Conservation (phyloP, 2,329 filamentous ascomycete genomes). For the Botrytis porri region DNA sequence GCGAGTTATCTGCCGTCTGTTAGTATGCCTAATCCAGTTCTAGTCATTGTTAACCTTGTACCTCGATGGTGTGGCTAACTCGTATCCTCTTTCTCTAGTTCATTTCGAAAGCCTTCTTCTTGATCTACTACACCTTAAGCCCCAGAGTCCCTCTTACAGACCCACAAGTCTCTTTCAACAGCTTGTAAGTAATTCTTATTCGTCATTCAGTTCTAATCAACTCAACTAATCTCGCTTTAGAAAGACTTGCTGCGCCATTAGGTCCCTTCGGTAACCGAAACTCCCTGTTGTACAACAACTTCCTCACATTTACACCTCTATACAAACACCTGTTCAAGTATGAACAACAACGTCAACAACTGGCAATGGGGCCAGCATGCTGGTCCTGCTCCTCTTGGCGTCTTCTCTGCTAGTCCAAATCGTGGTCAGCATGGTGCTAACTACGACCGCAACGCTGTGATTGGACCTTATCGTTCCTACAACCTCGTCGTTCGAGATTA, state of each 20-base stretch:
- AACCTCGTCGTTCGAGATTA: not conserved
- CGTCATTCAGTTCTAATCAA: not conserved
- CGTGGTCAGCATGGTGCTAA: not conserved
- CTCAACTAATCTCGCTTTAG: not conserved
- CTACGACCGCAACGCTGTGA: not conserved
- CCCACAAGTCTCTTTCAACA: not conserved
- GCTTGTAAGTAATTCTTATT: not conserved
- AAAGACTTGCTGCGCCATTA: too few relatives aligned
- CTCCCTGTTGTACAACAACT: not conserved
- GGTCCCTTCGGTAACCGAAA: not conserved
- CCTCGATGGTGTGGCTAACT: not conserved
- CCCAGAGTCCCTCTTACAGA: not conserved
- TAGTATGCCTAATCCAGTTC: not conserved
- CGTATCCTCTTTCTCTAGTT: not conserved
- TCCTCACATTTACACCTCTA: not conserved
- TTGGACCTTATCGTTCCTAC: not conserved
- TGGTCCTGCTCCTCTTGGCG: not conserved
- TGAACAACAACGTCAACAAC: not conserved
- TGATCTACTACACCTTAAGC: not conserved
- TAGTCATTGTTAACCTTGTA: not conserved
- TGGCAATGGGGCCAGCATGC: not conserved
- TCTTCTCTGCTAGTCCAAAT: not conserved
- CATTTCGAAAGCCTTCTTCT: not conserved
- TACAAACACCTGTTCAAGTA: not conserved
- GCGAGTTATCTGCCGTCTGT: rapidly evolving